Percentiles rank a stretch among this genome's conserved stretches.
These are phyloP conservation scores for Diaporthe sp. DNA, from an alignment of 2,329 filamentous ascomycete genomes.

Conservation along the genomic window DNA sequence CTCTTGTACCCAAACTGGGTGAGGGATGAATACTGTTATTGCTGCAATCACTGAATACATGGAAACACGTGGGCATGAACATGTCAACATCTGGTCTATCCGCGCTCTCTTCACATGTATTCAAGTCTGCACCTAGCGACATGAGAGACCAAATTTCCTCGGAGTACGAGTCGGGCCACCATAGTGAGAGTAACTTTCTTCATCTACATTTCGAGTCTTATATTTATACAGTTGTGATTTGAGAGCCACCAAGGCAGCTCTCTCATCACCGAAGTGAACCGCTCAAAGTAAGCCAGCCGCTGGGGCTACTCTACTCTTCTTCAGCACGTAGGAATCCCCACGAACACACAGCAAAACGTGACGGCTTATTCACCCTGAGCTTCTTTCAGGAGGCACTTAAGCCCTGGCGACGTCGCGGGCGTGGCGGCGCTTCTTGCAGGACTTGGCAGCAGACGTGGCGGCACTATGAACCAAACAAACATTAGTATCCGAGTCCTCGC, in stretches of 20 bases:
- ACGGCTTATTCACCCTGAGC: too few species aligned
- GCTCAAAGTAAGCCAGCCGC: not conserved
- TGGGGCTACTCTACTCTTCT: not conserved
- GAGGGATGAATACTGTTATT: not conserved
- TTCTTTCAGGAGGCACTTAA: not conserved
- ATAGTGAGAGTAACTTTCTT: not conserved
- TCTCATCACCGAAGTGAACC: constrained; percentile 16
- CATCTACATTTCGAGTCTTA: not conserved
- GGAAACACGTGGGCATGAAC: not conserved
- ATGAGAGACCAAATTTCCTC: too few species aligned
- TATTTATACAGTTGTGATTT: constrained; percentile 20
- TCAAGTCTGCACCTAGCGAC: not conserved
- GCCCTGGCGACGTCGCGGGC: constrained; percentile 22
- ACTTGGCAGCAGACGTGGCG: constrained; percentile 22
- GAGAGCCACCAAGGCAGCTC: constrained; percentile 6
- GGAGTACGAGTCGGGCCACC: not conserved
- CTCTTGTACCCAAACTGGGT: not conserved
- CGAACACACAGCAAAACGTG: not conserved
- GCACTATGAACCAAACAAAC: not conserved
- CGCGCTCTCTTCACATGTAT: not conserved
- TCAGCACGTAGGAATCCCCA: not conserved
- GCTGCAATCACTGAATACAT: not conserved
- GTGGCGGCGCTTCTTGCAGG: constrained; percentile 36
- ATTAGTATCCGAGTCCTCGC: not conserved
- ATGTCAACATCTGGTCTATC: not conserved